Evolutionary conservation across 2,329 filamentous ascomycete genomes (phyloP).

Genomic region (Zymoseptoria crescenta): DNA sequence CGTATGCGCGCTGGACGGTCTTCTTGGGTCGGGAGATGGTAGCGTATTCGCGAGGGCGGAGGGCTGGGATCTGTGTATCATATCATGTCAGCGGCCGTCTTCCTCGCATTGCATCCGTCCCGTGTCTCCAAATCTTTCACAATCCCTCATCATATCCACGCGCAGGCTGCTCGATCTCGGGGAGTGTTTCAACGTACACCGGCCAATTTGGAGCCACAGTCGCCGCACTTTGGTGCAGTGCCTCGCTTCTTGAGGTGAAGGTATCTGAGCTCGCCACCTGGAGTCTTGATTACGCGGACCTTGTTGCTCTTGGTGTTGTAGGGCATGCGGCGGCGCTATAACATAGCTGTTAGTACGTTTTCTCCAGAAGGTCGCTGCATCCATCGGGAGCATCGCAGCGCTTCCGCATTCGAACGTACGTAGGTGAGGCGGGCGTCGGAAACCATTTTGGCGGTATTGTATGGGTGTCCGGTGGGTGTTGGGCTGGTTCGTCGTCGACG

Average conservation of each 20-base stretch:
- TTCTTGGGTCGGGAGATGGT: conserved; percentile 98
- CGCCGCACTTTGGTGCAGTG: conserved; percentile 96
- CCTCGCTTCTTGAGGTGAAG: conserved; percentile 99
- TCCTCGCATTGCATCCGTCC: background rate
- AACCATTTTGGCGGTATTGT: conserved; percentile 43
- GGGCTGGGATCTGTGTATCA: conserved; percentile 68
- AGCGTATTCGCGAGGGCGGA: conserved; percentile 96
- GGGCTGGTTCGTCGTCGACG: background rate
- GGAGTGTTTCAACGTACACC: conserved; percentile 66
- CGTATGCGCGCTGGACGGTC: conserved; percentile 97
- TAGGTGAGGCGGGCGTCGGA: conserved; percentile 47
- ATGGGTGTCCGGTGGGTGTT: conserved; percentile 3
- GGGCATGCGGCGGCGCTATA: conserved; percentile 48
- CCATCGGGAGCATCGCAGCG: background rate
- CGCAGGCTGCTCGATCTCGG: background rate
- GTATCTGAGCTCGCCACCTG: conserved; percentile 88
- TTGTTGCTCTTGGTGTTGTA: conserved; percentile 99
- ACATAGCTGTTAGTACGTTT: conserved; percentile 25
- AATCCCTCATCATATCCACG: background rate
- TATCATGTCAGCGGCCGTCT: conserved; percentile 9
- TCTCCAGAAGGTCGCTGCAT: conserved; percentile 11
- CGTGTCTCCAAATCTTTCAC: background rate
- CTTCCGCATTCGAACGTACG: conserved; percentile 35
- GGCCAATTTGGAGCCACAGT: conserved; percentile 95
- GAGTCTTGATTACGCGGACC: conserved; percentile 91